A percentile compares a stretch with the other conserved stretches of the same genome.
Evolutionary conservation across 2,329 filamentous ascomycete species (phyloP).

Genomic region (Fusarium poae): DNA sequence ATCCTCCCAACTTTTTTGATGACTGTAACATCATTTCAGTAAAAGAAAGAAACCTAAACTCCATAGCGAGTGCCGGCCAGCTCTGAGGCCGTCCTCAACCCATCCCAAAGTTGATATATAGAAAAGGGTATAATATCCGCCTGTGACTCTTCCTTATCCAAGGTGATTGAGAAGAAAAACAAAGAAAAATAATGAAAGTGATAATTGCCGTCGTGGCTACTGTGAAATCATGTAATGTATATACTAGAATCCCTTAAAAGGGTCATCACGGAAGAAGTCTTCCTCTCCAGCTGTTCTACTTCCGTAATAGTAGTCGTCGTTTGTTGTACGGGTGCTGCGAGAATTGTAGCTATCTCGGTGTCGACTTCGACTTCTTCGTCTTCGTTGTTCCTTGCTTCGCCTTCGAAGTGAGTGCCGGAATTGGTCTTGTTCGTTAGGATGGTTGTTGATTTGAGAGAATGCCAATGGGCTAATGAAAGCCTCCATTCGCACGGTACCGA

Average conservation of each 20-base stretch:
- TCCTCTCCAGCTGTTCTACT: constrained; percentile 65
- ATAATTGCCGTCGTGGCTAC: constrained; percentile 20
- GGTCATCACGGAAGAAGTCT: constrained; percentile 70
- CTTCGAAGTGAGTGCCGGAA: constrained; percentile 62
- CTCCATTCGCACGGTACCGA: constrained; percentile 95
- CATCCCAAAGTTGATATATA: constrained; percentile 42
- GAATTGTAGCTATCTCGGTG: constrained; percentile 66
- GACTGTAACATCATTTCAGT: constrained; percentile 1
- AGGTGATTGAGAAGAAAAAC: constrained; percentile 28
- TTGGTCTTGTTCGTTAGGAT: constrained; percentile 65
- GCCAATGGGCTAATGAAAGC: constrained; percentile 84
- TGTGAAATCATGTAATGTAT: constrained; percentile 5
- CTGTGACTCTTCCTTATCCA: constrained; percentile 25
- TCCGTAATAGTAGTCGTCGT: constrained; percentile 63
- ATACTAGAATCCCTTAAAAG: constrained; percentile 70
- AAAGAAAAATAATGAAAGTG: constrained; percentile 33
- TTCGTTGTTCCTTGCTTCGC: constrained; percentile 67
- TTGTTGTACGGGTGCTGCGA: constrained; percentile 58
- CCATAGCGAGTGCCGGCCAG: constrained; percentile 29
- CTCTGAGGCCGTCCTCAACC: constrained; percentile 11
- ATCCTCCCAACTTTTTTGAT: constrained; percentile 28
- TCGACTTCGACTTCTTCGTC: constrained; percentile 66
- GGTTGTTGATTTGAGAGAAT: constrained; percentile 61
- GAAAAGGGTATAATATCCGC: constrained; percentile 44
- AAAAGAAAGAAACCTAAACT: constrained; percentile 28